Evolutionary conservation across 2,329 filamentous ascomycete genomes (phyloP), one percentile per base, ranked within the genome.

Genomic region (Fonsecaea monophora): DNA sequence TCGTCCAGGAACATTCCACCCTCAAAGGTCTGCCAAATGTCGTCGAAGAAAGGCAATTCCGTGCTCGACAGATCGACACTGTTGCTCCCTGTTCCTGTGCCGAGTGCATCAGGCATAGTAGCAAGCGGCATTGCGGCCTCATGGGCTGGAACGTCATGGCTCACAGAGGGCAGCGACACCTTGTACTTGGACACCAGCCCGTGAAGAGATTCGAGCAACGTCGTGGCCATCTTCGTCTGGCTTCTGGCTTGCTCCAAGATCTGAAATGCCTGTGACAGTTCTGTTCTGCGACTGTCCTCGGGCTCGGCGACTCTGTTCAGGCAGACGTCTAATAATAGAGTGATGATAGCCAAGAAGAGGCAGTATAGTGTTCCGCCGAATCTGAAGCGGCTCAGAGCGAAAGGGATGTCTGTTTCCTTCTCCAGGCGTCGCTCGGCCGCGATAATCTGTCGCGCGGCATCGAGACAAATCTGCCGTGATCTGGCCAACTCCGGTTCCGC

Each of bases 271-370:
- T 75, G 75, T 0, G 77, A 67, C 1, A 80, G 77, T 54, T 80
- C 79, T 30, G 76, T 65, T 38, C 75, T 75, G 7, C 78, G 72
- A 15, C 72, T 75, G 6, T 77, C 75, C 1, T 74, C 77, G 0
- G 77, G 60, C 2, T 76, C 74, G 40, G 80, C 77, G 59, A 77
- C 0, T 72, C 71, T 74, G 38, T 76, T 74, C 37, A 77, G 73
- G 53, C 77, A 79, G 21, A 77, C 72, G 40, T 80, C 78, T 70
- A 80, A 75, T 8, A 80, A 70, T 0, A 80, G 72, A 0, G 79
- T 76, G 10, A 78, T 74, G 10, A 74, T 76, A 1, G 78, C 77
- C 65, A 80, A 75, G 63, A 78, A 80, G 0, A 80, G 69, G 45
- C 75, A 75, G 32, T 77, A 71, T 10, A 79, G 50, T 18, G 74